Conservation (phyloP, 164 flowering plant genomes). For the Echeveria elegans region DNA sequence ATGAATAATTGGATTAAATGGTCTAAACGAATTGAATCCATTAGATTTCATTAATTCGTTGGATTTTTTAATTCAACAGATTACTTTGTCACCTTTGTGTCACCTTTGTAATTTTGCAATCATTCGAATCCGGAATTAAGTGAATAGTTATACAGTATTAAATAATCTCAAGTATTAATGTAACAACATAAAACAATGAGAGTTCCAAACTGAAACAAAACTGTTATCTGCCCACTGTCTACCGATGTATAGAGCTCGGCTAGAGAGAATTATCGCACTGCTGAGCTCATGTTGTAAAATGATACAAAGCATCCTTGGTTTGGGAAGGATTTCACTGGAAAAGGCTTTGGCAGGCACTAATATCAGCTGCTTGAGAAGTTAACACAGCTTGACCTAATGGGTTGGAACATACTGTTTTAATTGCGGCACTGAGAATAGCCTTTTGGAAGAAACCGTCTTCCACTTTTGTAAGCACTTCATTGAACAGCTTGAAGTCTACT, state of each 20-base stretch:
- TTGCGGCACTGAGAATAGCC: not conserved
- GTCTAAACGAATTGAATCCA: too few relatives aligned
- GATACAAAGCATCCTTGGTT: too few relatives aligned
- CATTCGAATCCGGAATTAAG: too few relatives aligned
- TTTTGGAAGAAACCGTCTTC: not conserved
- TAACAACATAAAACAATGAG: too few relatives aligned
- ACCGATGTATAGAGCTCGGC: not conserved
- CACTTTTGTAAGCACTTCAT: conserved; percentile 22
- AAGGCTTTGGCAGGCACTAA: not conserved
- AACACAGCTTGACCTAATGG: not conserved
- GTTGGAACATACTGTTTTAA: not conserved
- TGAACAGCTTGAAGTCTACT: not conserved
- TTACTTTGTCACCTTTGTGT: too few relatives aligned
- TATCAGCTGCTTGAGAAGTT: not conserved
- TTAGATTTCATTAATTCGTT: too few relatives aligned
- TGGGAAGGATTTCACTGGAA: not conserved
- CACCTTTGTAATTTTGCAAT: too few relatives aligned
- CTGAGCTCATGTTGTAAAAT: not conserved
- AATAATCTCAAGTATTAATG: too few relatives aligned
- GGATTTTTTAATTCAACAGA: too few relatives aligned
- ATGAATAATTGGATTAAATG: too few relatives aligned
- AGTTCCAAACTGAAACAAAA: not conserved
- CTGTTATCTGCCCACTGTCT: not conserved
- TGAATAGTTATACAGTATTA: too few relatives aligned
- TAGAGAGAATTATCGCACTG: not conserved